A percentile compares a stretch with the other conserved stretches of the same genome.
Conservation (phyloP, 139 green algal genomes). For the Micractinium conductrix region DNA sequence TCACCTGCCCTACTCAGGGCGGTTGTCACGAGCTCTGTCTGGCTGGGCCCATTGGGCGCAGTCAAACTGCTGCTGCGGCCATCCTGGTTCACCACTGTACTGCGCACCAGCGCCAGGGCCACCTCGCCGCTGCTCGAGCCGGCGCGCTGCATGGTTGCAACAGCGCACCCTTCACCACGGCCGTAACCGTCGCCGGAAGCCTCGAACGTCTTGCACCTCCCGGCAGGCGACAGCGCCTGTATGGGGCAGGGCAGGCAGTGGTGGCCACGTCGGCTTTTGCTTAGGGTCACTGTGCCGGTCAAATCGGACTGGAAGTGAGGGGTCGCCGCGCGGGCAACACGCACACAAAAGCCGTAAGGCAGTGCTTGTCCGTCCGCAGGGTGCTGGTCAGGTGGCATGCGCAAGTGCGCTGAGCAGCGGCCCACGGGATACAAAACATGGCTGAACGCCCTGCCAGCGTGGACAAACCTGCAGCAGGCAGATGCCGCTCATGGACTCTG, state of each 20-base stretch:
- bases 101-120: conserved; percentile 31
- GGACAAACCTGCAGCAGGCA: conserved; percentile 13
- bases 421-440: no score
- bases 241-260: no score
- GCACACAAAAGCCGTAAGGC: background rate
- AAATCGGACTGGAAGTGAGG: no score
- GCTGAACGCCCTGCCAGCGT: no score
- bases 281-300: no score
- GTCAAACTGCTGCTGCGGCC: conserved; percentile 62
- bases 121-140: background rate
- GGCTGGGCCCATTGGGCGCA: conserved; percentile 63
- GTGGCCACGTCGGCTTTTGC: no score
- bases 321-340: no score
- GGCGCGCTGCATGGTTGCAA: background rate
- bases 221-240: conserved; percentile 27
- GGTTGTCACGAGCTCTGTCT: conserved; percentile 48
- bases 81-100: conserved; percentile 62
- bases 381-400: background rate
- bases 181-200: conserved; percentile 61
- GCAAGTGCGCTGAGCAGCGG: no score
- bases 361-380: no score
- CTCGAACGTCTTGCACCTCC: conserved; percentile 65
- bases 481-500: conserved; percentile 45
- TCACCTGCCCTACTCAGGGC: no score
- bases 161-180: conserved; percentile 50